phyloP scores from a whole-genome alignment of 192 early-diverging fungal species.

The Linnemannia zychae region DNA sequence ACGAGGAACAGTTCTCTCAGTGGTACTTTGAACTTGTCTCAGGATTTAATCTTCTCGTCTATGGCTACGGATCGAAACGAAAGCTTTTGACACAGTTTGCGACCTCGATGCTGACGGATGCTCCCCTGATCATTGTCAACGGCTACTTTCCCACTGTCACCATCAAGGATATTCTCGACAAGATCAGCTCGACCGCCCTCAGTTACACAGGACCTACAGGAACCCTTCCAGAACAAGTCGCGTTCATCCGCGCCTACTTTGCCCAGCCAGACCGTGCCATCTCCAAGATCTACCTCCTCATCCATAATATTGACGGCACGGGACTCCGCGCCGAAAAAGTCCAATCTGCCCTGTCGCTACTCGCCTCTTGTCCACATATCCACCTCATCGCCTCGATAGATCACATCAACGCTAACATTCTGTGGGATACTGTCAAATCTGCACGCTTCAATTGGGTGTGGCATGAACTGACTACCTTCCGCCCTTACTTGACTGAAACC shows the following conservation, averaged over 20 bases:
- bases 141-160: conserved; percentile 87
- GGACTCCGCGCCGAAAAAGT: conserved; percentile 76
- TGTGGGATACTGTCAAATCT: conserved; percentile 86
- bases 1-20: conserved; percentile 81
- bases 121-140: conserved; percentile 83
- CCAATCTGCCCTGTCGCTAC: conserved; percentile 74
- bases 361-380: conserved; percentile 77
- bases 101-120: conserved; percentile 61
- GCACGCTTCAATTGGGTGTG: conserved; percentile 87
- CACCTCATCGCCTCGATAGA: conserved; percentile 90
- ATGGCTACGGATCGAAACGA: conserved; percentile 95
- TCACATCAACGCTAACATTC: conserved; percentile 89
- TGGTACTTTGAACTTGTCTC: conserved; percentile 89
- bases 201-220: conserved; percentile 59
- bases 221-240: conserved; percentile 74
- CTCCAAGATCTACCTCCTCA: conserved; percentile 76
- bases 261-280: conserved; percentile 57
- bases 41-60: conserved; percentile 92
- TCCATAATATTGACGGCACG: conserved; percentile 93
- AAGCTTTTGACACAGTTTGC: conserved; percentile 85
- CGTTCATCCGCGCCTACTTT: conserved; percentile 77
- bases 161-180: conserved; percentile 78
- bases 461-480: conserved; percentile 94
- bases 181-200: conserved; percentile 63
- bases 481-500: conserved; percentile 85